Evolutionary conservation across 1,284 basidiomycete genomes (phyloP), one percentile per base, ranked within the genome.

Genomic region (Irpex sp.): DNA sequence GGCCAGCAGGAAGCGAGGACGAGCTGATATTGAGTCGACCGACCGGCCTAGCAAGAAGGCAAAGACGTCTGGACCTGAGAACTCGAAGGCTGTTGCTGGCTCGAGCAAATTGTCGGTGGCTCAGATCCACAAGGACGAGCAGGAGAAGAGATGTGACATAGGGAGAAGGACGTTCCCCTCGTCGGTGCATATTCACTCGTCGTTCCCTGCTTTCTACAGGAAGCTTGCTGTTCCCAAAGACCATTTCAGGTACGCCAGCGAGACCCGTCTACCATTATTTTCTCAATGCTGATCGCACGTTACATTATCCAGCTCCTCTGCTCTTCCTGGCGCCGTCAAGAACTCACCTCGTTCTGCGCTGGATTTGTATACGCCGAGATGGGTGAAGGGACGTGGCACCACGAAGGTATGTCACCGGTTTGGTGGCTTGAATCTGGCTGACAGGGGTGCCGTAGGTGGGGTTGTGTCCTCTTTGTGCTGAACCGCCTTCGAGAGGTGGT

Each of bases 321-420:
- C 36, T 11, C n/a, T 58, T 9, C 57, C 57, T 9, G 83, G 83
- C 39, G 87, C 85, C 1, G 76, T 68, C 1, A 85, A 83, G 66
- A 89, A 91, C 63, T 73, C 78, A 21, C 87, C 88, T 0, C 81
- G 84, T 15, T 73, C 75, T 58, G 70, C 77, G 0, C 75, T 84
- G 56, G 91, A 93, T 71, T 75, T 94, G 15, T 94, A 94, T 69
- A 91, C 88, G 0, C 90, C 92, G 5, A 82, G 92, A 6, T 90
- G 90, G 67, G 88, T 91, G 54, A 86, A 83, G 68, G 92, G 92
- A 8, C 80, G 78, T 50, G 90, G 90, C 4, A 74, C 75, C 0
- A 80, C 83, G 9, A 93, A 94, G 75, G 73, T 74, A 17, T 6
- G 69, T 60, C 5, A n/a, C 1, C 43, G 19, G 15, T n/a, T 58